Evolutionary conservation across 352 stramenopile species (phyloP), one percentile per base, ranked within the genome.

Genomic region (Globisporangium radiosum): DNA sequence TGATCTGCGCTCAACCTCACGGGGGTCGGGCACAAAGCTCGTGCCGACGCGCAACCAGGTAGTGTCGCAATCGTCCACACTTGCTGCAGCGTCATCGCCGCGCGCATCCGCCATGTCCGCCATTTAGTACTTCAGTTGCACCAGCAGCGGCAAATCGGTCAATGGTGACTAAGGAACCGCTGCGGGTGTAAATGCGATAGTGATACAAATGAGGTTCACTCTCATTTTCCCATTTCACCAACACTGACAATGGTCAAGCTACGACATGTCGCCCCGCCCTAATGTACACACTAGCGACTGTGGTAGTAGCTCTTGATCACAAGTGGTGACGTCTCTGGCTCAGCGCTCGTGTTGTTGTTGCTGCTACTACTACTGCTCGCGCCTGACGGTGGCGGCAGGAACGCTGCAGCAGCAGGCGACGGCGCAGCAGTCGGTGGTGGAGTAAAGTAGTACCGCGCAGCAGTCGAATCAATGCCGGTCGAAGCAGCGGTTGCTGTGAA

Each of bases 361-460:
- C 25, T 33, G 25, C 25, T 33, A 33, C 25, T 33, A 33, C 25
- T 33, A 33, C 25, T 33, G 25, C 25, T 33, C 25, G 25, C 25
- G 25, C 43, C 43, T 5, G 43, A 47, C n/a, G 25, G 33, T 15
- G 59, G 47, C 6, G 60, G 56, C 37, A 60, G 57, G 15, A 59
- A 71, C 42, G 56, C 8, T 1, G 63, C 56, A 4, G 63, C 7
- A 9, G 50, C n/a, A 6, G 52, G 52, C 13, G 53, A n/a, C 4
- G 51, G 13, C 43, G n/a, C 43, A 40, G 43, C 45, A 6, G 43
- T 10, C 15, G 25, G 36, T n/a, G 57, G 40, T 17, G 57, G 57
- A 6, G 40, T 42, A 56, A 80, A 87, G 65, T 87, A 89, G 58
- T 81, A 87, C 52, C 69, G 64, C 9, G 76, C 43, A 7, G 43